A percentile compares a stretch with the other conserved stretches of the same genome.
phyloP scores from a whole-genome alignment of 1,139 yeast genomes.

The Pichiaceae sp. region DNA sequence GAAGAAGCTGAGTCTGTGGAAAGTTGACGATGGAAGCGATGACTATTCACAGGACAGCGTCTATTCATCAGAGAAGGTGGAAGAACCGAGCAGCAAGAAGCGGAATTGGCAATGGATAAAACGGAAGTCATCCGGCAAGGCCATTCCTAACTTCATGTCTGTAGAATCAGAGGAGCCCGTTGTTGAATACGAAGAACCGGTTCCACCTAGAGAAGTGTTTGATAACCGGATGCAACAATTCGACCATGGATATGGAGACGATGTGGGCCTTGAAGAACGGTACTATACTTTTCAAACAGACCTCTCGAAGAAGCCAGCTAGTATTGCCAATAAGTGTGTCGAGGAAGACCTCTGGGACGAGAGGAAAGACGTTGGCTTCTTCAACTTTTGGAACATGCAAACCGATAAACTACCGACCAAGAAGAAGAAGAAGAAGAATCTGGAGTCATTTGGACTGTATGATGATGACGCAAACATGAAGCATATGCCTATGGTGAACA shows the following conservation, averaged over 20 bases:
- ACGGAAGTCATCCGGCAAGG: neutral
- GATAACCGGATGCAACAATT: neutral
- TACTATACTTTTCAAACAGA: conserved; percentile 2
- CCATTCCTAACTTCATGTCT: neutral
- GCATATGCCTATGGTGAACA: conserved; percentile 16
- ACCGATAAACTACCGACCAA: neutral
- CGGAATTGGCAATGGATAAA: neutral
- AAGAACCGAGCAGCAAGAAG: neutral
- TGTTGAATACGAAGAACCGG: neutral
- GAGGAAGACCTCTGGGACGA: conserved; percentile 1
- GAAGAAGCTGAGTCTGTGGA: neutral
- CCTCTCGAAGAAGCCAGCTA: neutral
- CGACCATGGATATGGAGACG: neutral
- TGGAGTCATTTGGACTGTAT: neutral
- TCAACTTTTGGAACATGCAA: neutral
- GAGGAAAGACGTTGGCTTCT: neutral
- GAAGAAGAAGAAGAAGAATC: neutral
- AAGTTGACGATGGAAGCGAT: neutral
- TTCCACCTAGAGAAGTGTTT: neutral
- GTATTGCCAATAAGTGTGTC: neutral
- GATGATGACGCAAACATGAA: conserved; percentile 5
- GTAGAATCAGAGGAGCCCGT: neutral
- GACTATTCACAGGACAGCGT: too few species aligned
- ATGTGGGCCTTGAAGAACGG: neutral
- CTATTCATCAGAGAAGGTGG: too few species aligned